Conservation (phyloP, 148 eudicot genomes). For the Gaultheria prostrata region DNA sequence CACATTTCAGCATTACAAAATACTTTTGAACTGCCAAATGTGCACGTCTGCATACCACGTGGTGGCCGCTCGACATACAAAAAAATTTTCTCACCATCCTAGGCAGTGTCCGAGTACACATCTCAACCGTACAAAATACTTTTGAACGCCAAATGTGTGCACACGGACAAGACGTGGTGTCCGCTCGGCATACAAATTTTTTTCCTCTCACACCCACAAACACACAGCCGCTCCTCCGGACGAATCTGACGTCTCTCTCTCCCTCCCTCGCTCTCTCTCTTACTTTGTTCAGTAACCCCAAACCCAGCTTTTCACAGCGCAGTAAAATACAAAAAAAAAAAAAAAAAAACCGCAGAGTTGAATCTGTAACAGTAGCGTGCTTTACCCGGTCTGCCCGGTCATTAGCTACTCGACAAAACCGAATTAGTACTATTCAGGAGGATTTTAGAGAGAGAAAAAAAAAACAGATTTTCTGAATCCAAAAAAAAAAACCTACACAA, state of each 20-base stretch:
- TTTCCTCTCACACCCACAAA: background rate
- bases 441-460: background rate
- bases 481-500: background rate
- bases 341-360: background rate
- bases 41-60: no score
- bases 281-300: background rate
- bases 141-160: no score
- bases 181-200: no score
- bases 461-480: background rate
- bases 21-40: no score
- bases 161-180: no score
- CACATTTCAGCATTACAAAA: no score
- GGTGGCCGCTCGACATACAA: no score
- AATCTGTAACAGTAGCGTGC: background rate
- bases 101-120: no score
- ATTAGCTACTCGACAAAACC: slow-evolving; percentile 3
- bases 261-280: background rate
- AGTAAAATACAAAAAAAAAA: background rate
- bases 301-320: background rate
- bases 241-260: background rate
- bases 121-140: no score
- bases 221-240: background rate
- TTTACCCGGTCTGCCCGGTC: slow-evolving; percentile 15
- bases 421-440: background rate
- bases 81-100: no score